Evolutionary conservation across 2,329 filamentous ascomycete species (phyloP).

Genomic region (Clarireedia sp.): DNA sequence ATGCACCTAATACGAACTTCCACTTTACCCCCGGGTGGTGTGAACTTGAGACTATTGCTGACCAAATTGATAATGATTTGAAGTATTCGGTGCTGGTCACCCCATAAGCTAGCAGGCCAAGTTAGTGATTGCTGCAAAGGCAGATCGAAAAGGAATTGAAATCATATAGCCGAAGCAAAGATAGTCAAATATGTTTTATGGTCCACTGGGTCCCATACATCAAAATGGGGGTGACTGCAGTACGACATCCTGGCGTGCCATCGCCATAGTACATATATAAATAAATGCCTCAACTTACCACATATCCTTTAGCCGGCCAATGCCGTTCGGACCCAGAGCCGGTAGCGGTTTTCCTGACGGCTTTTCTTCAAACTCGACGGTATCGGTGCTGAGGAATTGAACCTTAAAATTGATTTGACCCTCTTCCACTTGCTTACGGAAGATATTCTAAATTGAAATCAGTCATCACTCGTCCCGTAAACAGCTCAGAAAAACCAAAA

Average conservation of each 20-base stretch:
- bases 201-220: too few species aligned
- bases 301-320: slow-evolving; percentile 72
- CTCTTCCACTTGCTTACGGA: slow-evolving; percentile 76
- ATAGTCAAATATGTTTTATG: too few species aligned
- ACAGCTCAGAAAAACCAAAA: too few species aligned
- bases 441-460: slow-evolving; percentile 59
- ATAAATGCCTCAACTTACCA: slow-evolving; percentile 26
- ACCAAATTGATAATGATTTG: slow-evolving; percentile 93
- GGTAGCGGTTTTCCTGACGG: slow-evolving; percentile 34
- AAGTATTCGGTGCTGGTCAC: slow-evolving; percentile 84
- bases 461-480: background rate
- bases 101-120: slow-evolving; percentile 49
- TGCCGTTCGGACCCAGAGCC: slow-evolving; percentile 55
- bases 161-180: background rate
- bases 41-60: slow-evolving; percentile 89
- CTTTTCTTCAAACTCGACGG: slow-evolving; percentile 17
- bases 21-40: slow-evolving; percentile 67
- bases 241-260: too few species aligned
- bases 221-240: too few species aligned
- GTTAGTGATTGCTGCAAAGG: background rate
- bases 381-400: slow-evolving; percentile 53
- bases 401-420: slow-evolving; percentile 67
- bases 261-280: background rate
- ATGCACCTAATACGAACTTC: slow-evolving; percentile 68
- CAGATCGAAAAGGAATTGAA: slow-evolving; percentile 28